Percentiles rank a stretch among this genome's conserved stretches.
Evolutionary conservation across 2,329 filamentous ascomycete genomes (phyloP).

Genomic region (Plectosphaerella plurivora): DNA sequence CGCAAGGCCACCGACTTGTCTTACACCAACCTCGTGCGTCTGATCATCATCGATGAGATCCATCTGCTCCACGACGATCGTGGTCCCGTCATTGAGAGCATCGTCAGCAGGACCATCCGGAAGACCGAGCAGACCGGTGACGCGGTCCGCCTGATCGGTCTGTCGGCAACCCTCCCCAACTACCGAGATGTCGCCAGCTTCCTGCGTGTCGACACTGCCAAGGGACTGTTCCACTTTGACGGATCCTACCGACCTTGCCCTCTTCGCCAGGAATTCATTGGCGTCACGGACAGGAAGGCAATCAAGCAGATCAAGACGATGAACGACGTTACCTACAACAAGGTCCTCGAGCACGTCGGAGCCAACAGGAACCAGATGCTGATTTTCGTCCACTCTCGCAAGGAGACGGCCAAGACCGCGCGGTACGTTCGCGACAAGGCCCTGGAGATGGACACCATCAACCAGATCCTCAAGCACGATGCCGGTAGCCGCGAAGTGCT

Average conservation of each 20-base stretch:
- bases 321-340: slow-evolving; percentile 98
- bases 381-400: slow-evolving; percentile 96
- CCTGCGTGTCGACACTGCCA: slow-evolving; percentile 78
- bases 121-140: slow-evolving; percentile 93
- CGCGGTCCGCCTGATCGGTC: slow-evolving; percentile 82
- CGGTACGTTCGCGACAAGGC: slow-evolving; percentile 96
- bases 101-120: slow-evolving; percentile 89
- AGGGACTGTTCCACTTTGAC: slow-evolving; percentile 94
- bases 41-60: slow-evolving; percentile 97
- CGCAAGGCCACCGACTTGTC: slow-evolving; percentile 95
- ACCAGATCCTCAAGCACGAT: slow-evolving; percentile 89
- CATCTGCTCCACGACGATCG: slow-evolving; percentile 96
- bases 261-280: slow-evolving; percentile 93
- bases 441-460: slow-evolving; percentile 93
- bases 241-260: slow-evolving; percentile 91
- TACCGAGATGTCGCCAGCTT: slow-evolving; percentile 96
- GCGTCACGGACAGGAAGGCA: slow-evolving; percentile 94
- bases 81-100: slow-evolving; percentile 93
- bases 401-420: slow-evolving; percentile 96
- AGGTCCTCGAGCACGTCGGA: slow-evolving; percentile 94
- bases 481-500: slow-evolving; percentile 87
- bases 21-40: slow-evolving; percentile 93
- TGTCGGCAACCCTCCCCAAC: slow-evolving; percentile 94
- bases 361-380: slow-evolving; percentile 95
- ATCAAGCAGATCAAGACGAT: slow-evolving; percentile 99